Base-by-base conservation (phyloP, 805 yeast species). In the Saturnispora kantuleensis region DNA sequence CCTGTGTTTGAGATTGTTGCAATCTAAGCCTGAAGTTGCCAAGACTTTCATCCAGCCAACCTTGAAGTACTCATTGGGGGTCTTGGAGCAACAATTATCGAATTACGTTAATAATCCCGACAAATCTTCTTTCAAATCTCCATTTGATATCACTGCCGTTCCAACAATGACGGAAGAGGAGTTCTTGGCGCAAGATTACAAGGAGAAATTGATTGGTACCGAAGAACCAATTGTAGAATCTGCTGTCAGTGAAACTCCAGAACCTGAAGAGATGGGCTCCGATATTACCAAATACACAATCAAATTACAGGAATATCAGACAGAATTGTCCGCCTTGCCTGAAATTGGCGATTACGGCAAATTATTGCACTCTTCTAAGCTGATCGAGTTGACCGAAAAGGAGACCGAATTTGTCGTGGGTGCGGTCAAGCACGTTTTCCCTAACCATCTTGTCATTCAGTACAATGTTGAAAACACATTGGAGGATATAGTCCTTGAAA, bases 391-490 rank as follows among this genome's bases (percentile, higher is more conserved):
- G 56, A 89, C 97, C 17, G 98, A 93, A 62, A 72, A 76, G 48
- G 97, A 89, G 62, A 87, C 94, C 49, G 98, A 93, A 66, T 87
- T 88, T 62, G 89, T 87, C 37, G 95, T 93, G 48, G 74, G 73
- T 42, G 89, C 83, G 31, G 70, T 85, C 46, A 89, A 86, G 64
- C 97, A 89, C 61, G 66, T 89, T 45, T 93, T 84, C 64, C 77
- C 77, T 49, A 68, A 76, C 12, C 80, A 84, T 56, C 77, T 90
- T 50, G 77, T 81, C 30, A 65, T 88, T 51, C 96, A 90, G 68
- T 90, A 76, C 65, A 79, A 83, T 52, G 76, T 93, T 51, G 75
- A 81, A 47, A 93, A 93, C 68, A 93, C 97, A 3, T 73, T 88
- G 59, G 74, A 77, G 17, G 93, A 83, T 55, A 76, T 81, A 45